Percentiles rank a stretch among this genome's conserved stretches.
phyloP scores from a whole-genome alignment of 371 early-diverging fungal species.

The Saksenaea oblongispora region DNA sequence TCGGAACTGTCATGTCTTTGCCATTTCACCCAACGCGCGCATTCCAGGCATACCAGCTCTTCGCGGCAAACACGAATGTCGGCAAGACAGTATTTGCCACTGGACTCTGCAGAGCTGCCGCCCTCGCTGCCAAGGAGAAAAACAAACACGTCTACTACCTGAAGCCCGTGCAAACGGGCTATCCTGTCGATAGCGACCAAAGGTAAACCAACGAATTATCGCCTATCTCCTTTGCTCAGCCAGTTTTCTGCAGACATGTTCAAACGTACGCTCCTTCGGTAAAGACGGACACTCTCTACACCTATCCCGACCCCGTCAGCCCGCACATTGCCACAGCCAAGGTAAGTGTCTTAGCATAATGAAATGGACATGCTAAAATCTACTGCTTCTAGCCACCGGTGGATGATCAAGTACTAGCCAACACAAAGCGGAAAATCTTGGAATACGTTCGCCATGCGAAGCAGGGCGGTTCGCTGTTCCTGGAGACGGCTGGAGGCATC shows the following conservation, averaged over 20 bases:
- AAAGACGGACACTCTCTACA: slow-evolving; percentile 57
- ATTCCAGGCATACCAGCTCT: slow-evolving; percentile 72
- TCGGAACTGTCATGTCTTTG: slow-evolving; percentile 34
- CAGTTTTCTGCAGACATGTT: slow-evolving; percentile 54
- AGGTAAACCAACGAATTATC: slow-evolving; percentile 44
- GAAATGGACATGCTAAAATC: slow-evolving; percentile 1
- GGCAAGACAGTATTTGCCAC: slow-evolving; percentile 84
- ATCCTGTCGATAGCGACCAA: slow-evolving; percentile 78
- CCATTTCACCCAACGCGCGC: slow-evolving; percentile 53
- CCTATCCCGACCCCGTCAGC: slow-evolving; percentile 76
- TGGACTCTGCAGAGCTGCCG: slow-evolving; percentile 63
- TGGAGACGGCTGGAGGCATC: slow-evolving; percentile 79
- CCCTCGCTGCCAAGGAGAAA: slow-evolving; percentile 42
- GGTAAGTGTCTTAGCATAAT: slow-evolving; percentile 24
- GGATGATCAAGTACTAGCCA: slow-evolving; percentile 50
- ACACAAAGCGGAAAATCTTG: slow-evolving; percentile 43
- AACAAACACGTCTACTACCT: slow-evolving; percentile 63
- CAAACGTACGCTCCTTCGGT: slow-evolving; percentile 46
- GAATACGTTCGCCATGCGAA: slow-evolving; percentile 29
- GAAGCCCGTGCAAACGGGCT: slow-evolving; percentile 88
- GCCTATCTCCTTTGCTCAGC: not conserved
- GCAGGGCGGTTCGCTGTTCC: slow-evolving; percentile 52
- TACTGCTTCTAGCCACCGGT: slow-evolving; percentile 35
- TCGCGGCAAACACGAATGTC: slow-evolving; percentile 83
- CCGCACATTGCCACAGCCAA: slow-evolving; percentile 72